Percentiles rank a stretch among this genome's conserved stretches.
These are phyloP conservation scores for Pisolithus orientalis DNA, from an alignment of 768 basidiomycete genomes.

Conservation along the genomic window DNA sequence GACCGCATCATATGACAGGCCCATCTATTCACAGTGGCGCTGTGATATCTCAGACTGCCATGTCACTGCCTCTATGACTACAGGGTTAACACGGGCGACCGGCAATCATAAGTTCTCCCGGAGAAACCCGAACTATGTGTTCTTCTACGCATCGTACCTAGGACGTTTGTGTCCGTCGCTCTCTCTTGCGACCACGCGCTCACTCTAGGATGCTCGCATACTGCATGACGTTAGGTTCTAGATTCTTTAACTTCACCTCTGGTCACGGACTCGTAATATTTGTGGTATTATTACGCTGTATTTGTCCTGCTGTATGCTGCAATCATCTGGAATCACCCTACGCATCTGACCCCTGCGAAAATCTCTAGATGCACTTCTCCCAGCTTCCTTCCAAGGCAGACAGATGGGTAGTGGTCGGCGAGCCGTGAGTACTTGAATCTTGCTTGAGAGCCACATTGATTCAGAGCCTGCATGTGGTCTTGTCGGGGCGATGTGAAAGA, in stretches of 20 bases:
- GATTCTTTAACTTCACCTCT: conserved; percentile 8
- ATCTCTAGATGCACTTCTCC: conserved; percentile 7
- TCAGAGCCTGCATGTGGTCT: neutral
- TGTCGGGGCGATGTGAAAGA: no score
- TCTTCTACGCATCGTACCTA: neutral
- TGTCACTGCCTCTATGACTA: conserved; percentile 48
- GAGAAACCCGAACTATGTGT: neutral
- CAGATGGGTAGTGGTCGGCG: neutral
- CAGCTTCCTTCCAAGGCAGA: neutral
- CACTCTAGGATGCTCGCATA: conserved; percentile 5
- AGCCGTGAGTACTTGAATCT: neutral
- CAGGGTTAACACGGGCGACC: conserved; percentile 13
- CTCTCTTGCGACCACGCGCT: conserved; percentile 1
- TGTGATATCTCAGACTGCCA: conserved; percentile 45
- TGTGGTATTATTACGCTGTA: conserved; percentile 20
- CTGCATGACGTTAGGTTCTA: neutral
- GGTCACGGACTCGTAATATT: conserved; percentile 10
- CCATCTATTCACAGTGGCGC: conserved; percentile 43
- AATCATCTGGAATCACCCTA: conserved; percentile 8
- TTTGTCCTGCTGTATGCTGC: conserved; percentile 16
- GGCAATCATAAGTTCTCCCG: conserved; percentile 9
- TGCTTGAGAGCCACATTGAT: neutral
- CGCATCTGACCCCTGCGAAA: conserved; percentile 15
- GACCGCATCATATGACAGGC: conserved; percentile 62
- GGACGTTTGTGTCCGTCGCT: conserved; percentile 3